Base-by-base conservation (phyloP, 495 filamentous ascomycete species). In the Amorphotheca resinae region DNA sequence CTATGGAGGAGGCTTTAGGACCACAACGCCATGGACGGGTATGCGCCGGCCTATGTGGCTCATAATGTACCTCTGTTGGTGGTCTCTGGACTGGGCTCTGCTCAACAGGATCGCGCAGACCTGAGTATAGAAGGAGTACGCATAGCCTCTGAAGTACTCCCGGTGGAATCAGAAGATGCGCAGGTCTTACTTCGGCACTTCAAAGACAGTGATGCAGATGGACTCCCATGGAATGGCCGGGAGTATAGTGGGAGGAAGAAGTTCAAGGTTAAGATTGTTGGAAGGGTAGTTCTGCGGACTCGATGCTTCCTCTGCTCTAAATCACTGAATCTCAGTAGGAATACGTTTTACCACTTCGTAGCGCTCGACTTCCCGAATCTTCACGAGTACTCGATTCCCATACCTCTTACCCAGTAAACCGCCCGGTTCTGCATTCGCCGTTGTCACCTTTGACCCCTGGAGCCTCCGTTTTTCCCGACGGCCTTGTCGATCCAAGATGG, bases 391-490 rank as follows among this genome's bases (percentile, higher is more conserved):
- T 9, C 14, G 22, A 40, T 22, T 60, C 64, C 48, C 65, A 67
- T 14, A 48, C 59, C 15, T 61, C 69, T 9, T 57, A 60, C 16
- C 57, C 66, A 43, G 59, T 61, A 34, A 47, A 60, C 17, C 59
- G 63, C 4, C 63, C 66, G 30, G 57, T 74, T 9, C 69, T 94
- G 12, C 88, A 95, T 58, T 95, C 88, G 1, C 82, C 87, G 2
- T 74, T 93, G 39, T 95, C 88, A 4, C 88, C 88, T 5, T 66
- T 95, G 40, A 84, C 82, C 15, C 84, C 86, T 2, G 68, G 72
- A 20, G 91, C 87, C 0, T 69, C 76, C 2, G 72, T 88, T 11
- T 95, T 83, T 48, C 86, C 88, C 14, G 88, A 95, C 66, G 88
- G 88, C 3, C 57, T 94, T 28, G 76, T 95, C 57, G 76, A 84